phyloP scores from a whole-genome alignment of 78 protist species.

The Protostelium mycophagum region DNA sequence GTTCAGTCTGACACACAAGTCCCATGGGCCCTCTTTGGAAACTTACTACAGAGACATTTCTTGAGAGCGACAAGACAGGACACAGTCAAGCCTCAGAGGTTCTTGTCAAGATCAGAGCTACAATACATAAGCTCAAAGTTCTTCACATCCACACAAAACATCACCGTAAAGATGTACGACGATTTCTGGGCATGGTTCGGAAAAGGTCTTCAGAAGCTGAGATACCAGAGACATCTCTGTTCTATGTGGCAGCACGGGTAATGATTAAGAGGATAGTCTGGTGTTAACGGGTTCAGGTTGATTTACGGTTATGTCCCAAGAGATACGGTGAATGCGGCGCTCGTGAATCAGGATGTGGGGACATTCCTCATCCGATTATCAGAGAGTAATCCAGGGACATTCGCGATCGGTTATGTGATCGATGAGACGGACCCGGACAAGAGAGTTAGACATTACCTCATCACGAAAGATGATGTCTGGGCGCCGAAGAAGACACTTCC shows the following conservation, averaged over 20 bases:
- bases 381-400: constrained; percentile 64
- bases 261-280: neutral
- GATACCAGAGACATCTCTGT: constrained; percentile 61
- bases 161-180: constrained; percentile 49
- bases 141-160: constrained; percentile 32
- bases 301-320: constrained; percentile 61
- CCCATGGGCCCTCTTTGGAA: constrained; percentile 56
- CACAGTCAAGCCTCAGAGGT: constrained; percentile 49
- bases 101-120: constrained; percentile 52
- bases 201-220: constrained; percentile 53
- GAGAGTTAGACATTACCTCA: constrained; percentile 53
- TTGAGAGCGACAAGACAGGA: constrained; percentile 66
- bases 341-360: constrained; percentile 47
- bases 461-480: constrained; percentile 36
- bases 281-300: constrained; percentile 5
- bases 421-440: constrained; percentile 41
- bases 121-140: constrained; percentile 44
- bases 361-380: constrained; percentile 61
- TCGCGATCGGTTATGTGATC: constrained; percentile 43
- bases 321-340: constrained; percentile 41
- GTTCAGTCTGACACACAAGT: constrained; percentile 25
- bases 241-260: constrained; percentile 54
- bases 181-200: constrained; percentile 74
- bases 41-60: constrained; percentile 64
- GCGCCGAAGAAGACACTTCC: constrained; percentile 52